Evolutionary conservation across 208 protist species (phyloP).

Genomic region (Wallacemonas sp.): DNA sequence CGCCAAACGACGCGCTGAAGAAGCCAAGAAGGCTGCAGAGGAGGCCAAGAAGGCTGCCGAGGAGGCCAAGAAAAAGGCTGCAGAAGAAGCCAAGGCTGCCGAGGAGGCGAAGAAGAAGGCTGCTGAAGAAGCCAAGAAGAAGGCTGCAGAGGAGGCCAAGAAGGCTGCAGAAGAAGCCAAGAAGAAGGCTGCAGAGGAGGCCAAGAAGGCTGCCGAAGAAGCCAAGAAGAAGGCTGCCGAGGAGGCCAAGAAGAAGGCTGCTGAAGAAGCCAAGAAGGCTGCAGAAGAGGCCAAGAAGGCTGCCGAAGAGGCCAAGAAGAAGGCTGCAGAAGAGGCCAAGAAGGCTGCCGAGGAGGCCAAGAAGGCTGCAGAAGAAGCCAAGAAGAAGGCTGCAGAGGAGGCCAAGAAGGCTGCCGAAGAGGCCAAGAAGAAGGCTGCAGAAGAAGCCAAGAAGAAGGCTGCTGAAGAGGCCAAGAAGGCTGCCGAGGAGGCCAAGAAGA

Average conservation of each 20-base stretch:
- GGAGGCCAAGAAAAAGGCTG: background rate
- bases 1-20: background rate
- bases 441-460: conserved; percentile 3
- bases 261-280: background rate
- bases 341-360: background rate
- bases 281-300: background rate
- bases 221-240: conserved; percentile 10
- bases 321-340: background rate
- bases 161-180: conserved; percentile 6
- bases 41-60: conserved; percentile 7
- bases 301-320: background rate
- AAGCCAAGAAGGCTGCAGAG: background rate
- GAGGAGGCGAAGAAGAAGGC: background rate
- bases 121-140: conserved; percentile 1
- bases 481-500: conserved; percentile 6
- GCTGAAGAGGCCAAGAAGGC: background rate
- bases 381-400: background rate
- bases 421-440: background rate
- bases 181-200: conserved; percentile 2
- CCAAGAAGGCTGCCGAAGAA: conserved; percentile 7
- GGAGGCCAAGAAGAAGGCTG: background rate
- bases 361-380: background rate
- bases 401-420: background rate
- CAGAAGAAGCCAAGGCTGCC: conserved; percentile 1
- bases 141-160: background rate